These are phyloP conservation scores for Apiospora pterosperma DNA, from an alignment of 2,329 filamentous ascomycete species.

Conservation along the genomic window DNA sequence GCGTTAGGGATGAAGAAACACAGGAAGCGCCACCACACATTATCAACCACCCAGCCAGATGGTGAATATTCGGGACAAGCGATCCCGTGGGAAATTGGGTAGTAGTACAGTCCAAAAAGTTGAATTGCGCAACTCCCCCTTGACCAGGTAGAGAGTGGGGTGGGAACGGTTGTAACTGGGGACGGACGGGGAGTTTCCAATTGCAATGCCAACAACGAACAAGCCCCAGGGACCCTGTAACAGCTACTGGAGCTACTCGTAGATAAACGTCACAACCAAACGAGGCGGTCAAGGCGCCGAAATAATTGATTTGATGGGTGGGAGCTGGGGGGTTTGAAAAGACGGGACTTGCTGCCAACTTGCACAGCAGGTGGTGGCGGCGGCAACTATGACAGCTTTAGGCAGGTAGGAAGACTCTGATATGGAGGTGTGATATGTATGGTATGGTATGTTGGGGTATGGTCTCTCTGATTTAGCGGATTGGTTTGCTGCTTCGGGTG, in stretches of 20 bases:
- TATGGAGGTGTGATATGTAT: background rate
- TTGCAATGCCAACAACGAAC: background rate
- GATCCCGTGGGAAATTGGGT: conserved; percentile 23
- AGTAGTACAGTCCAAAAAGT: background rate
- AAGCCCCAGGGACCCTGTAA: conserved; percentile 1
- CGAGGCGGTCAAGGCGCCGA: conserved; percentile 1
- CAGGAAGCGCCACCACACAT: conserved; percentile 16
- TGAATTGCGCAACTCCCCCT: background rate
- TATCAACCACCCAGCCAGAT: conserved; percentile 25
- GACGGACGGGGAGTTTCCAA: background rate
- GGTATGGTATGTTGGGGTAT: background rate
- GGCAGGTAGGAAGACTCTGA: background rate
- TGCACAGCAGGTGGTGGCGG: background rate
- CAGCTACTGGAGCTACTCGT: background rate
- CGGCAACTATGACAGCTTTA: background rate
- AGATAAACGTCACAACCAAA: background rate
- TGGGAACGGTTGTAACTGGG: background rate
- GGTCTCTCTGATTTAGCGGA: background rate
- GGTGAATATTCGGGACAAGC: conserved; percentile 25
- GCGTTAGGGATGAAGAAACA: conserved; percentile 14
- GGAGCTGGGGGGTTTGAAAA: background rate
- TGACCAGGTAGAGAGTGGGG: background rate
- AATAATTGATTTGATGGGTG: background rate
- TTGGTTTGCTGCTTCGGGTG: background rate
- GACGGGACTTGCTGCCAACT: background rate